Percentiles rank a stretch among this genome's conserved stretches.
These are phyloP conservation scores for Leccinum subtestaceum DNA, from an alignment of 768 basidiomycete genomes.

Conservation along the genomic window DNA sequence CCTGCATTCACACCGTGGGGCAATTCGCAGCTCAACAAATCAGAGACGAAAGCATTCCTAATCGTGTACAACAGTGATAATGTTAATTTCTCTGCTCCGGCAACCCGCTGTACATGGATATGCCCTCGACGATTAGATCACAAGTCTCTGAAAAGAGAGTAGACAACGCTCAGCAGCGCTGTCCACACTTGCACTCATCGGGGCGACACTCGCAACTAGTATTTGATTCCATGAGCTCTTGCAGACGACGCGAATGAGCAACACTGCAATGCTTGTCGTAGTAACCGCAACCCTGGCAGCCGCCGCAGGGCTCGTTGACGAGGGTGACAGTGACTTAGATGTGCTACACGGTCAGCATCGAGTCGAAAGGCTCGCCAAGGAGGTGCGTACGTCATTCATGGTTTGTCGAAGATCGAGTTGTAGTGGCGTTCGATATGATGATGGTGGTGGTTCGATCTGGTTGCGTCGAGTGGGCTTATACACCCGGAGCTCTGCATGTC, in stretches of 20 bases:
- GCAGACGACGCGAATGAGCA: background rate
- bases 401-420: background rate
- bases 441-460: background rate
- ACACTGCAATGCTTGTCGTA: too few relatives aligned
- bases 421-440: background rate
- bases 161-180: background rate
- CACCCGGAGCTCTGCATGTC: background rate
- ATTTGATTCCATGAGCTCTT: background rate
- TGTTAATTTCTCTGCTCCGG: too few relatives aligned
- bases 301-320: background rate
- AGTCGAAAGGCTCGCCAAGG: background rate
- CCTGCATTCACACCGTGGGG: background rate
- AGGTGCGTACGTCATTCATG: background rate
- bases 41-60: background rate
- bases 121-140: background rate
- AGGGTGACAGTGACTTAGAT: background rate
- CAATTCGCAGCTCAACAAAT: slow-evolving; percentile 24
- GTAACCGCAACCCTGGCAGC: background rate
- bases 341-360: too few relatives aligned
- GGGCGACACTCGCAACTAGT: background rate
- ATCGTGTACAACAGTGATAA: slow-evolving; percentile 2
- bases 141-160: background rate
- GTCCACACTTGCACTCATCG: background rate
- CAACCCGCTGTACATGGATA: background rate
- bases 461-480: background rate